Evolutionary conservation across 352 stramenopile species (phyloP).

Genomic region (Phytopythium ostracodes): DNA sequence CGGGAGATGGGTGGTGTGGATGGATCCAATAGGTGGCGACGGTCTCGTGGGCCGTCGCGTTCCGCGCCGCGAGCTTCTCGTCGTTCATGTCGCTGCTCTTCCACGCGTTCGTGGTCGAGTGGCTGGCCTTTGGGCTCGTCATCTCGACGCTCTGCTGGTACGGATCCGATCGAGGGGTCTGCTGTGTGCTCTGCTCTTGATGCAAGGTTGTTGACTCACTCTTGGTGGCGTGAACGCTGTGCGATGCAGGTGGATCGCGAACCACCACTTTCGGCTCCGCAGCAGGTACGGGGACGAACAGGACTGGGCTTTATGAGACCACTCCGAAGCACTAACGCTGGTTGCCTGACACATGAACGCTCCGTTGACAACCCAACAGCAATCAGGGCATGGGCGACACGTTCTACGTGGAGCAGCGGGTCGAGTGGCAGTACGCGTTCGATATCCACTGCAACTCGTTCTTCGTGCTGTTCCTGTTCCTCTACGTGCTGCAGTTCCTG

Average conservation of each 20-base stretch:
- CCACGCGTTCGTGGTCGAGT: slow-evolving; percentile 79
- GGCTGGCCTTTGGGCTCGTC: slow-evolving; percentile 69
- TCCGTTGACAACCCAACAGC: not conserved
- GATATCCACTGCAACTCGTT: slow-evolving; percentile 99
- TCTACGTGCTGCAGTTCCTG: slow-evolving; percentile 96
- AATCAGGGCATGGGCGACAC: slow-evolving; percentile 70
- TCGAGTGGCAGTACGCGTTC: slow-evolving; percentile 99
- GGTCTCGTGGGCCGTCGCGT: slow-evolving; percentile 76
- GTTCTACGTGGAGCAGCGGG: slow-evolving; percentile 93
- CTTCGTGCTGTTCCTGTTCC: slow-evolving; percentile 95
- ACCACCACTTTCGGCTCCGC: slow-evolving; percentile 59
- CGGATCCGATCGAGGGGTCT: not conserved
- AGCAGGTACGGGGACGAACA: slow-evolving; percentile 29
- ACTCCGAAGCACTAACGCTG: not conserved
- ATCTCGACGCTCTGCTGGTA: slow-evolving; percentile 65
- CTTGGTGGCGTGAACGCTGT: not conserved
- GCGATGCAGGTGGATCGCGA: slow-evolving; percentile 49
- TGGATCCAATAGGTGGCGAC: slow-evolving; percentile 34
- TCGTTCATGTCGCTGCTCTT: slow-evolving; percentile 67
- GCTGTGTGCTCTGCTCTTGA: no score
- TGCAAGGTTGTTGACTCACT: not conserved
- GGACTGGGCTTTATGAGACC: no score
- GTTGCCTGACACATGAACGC: no score
- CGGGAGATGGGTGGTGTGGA: not conserved
- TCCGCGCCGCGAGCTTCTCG: slow-evolving; percentile 45